Conservation (phyloP, 202 grass and related monocot genomes). For the Panicum hallii region DNA sequence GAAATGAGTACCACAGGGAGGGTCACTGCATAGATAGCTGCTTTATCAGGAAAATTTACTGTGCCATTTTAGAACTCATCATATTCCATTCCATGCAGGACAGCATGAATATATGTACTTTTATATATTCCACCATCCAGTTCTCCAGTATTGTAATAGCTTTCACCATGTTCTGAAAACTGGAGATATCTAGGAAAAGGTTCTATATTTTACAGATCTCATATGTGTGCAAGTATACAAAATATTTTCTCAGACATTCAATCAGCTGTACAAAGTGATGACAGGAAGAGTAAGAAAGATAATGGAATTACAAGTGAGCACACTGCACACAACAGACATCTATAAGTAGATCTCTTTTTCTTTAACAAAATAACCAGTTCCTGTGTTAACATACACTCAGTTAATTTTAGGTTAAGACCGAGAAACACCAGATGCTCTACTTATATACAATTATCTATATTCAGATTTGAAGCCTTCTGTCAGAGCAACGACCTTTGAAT, state of each 20-base stretch:
- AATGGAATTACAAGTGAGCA: neutral
- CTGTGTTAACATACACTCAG: conserved; percentile 55
- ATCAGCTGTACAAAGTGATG: conserved; percentile 45
- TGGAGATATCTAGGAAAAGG: conserved; percentile 22
- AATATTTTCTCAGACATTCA: conserved; percentile 24
- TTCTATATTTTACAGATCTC: conserved; percentile 12
- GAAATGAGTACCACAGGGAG: conserved; percentile 20
- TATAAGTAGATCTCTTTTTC: conserved; percentile 19
- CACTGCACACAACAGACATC: conserved; percentile 42
- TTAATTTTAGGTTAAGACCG: conserved; percentile 37
- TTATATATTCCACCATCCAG: conserved; percentile 23
- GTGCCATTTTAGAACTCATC: conserved; percentile 14
- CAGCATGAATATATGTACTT: conserved; percentile 25
- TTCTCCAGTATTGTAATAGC: conserved; percentile 34
- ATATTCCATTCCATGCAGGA: conserved; percentile 12
- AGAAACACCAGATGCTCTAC: conserved; percentile 42
- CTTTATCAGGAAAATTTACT: conserved; percentile 36
- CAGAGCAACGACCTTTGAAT: conserved; percentile 78
- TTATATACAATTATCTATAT: conserved; percentile 58
- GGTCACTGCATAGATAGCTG: conserved; percentile 8
- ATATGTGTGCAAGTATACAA: conserved; percentile 4
- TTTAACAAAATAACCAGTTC: conserved; percentile 30
- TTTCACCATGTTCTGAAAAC: conserved; percentile 17
- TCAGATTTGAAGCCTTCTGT: conserved; percentile 97
- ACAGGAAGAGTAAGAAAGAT: conserved; percentile 22